Percentiles rank a stretch among this genome's conserved stretches.
phyloP scores from a whole-genome alignment of 2,329 filamentous ascomycete species.

The Epichloe elymi region DNA sequence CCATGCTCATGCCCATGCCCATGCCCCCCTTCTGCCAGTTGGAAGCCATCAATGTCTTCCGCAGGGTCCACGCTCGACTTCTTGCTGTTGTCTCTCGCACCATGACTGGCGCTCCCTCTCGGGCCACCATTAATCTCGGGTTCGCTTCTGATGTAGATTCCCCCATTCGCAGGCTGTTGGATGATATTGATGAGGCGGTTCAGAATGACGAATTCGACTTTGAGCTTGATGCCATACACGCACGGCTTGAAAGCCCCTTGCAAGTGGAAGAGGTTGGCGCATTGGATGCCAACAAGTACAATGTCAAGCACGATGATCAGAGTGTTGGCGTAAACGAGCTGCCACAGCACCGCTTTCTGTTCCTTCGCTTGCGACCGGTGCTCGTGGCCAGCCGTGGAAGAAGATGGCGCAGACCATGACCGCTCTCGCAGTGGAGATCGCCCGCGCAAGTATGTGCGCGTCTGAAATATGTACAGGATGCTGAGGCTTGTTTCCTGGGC shows the following conservation, averaged over 20 bases:
- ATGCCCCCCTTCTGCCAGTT: not conserved
- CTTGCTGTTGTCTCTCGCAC: not conserved
- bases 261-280: constrained; percentile 21
- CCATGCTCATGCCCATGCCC: not conserved
- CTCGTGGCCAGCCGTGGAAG: constrained; percentile 23
- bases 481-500: constrained; percentile 39
- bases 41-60: not conserved
- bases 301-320: constrained; percentile 33
- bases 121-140: not conserved
- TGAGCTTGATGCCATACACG: constrained; percentile 26
- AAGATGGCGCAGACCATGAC: constrained; percentile 29
- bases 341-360: constrained; percentile 13
- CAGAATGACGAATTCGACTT: constrained; percentile 27
- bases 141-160: constrained; percentile 1
- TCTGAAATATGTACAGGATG: constrained; percentile 30
- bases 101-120: not conserved
- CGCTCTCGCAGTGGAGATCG: constrained; percentile 6
- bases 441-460: constrained; percentile 7
- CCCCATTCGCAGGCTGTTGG: not conserved
- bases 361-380: constrained; percentile 8
- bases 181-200: constrained; percentile 23
- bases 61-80: not conserved
- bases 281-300: constrained; percentile 25
- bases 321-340: constrained; percentile 32
- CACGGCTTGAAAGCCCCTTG: constrained; percentile 25